Conservation (phyloP, 305 asterid species). For the Fraxinus sp. region DNA sequence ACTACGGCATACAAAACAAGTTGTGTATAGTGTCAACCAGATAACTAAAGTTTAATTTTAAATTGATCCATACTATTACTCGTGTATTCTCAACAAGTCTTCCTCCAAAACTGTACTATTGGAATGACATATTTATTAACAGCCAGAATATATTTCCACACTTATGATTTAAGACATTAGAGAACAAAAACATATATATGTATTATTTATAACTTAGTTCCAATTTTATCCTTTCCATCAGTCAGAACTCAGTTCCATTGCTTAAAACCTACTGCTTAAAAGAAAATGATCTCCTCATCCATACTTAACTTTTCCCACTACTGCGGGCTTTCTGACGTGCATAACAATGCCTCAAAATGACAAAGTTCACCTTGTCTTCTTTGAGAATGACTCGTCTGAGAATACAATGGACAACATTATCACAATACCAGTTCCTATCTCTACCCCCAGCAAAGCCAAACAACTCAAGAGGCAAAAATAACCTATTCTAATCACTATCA, state of each 20-base stretch:
- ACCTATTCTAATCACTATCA: neutral
- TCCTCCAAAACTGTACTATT: neutral
- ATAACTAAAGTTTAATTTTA: neutral
- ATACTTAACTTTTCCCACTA: neutral
- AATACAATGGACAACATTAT: neutral
- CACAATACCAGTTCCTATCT: neutral
- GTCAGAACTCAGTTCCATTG: neutral
- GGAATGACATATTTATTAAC: neutral
- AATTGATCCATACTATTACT: neutral
- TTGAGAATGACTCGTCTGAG: neutral
- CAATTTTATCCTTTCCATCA: neutral
- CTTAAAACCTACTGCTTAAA: neutral
- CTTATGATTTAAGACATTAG: neutral
- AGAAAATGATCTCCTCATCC: neutral
- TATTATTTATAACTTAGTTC: neutral
- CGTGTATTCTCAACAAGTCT: neutral
- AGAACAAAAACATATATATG: neutral
- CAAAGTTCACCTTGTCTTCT: neutral
- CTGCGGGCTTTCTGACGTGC: neutral
- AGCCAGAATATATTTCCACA: neutral
- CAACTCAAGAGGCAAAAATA: neutral
- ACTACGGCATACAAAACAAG: neutral
- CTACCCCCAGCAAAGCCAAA: constrained; percentile 1
- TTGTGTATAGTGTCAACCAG: neutral
- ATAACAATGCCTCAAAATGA: neutral